phyloP scores from a whole-genome alignment of 129 eudicot genomes.

The Chrysanthemum makinoi region DNA sequence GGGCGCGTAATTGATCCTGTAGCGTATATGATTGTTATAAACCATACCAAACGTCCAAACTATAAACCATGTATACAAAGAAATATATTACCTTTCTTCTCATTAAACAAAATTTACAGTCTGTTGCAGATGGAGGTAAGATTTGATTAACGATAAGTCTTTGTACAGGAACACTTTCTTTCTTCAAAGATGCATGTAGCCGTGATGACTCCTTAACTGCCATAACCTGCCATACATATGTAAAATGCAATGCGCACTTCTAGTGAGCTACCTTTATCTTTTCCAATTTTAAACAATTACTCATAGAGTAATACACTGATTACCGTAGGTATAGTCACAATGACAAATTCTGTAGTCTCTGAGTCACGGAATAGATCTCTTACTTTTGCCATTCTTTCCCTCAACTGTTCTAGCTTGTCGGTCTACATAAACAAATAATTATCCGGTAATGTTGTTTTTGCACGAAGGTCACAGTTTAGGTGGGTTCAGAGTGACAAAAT shows the following conservation, averaged over 20 bases:
- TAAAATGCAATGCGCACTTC: too few species aligned
- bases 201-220: slow-evolving; percentile 62
- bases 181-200: slow-evolving; percentile 54
- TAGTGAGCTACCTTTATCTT: too few species aligned
- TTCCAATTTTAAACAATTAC: too few species aligned
- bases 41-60: not conserved
- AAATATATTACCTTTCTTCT: slow-evolving; percentile 54
- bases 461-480: not conserved
- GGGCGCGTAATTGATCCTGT: slow-evolving; percentile 80
- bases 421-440: slow-evolving; percentile 31
- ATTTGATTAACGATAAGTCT: slow-evolving; percentile 61
- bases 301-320: not conserved
- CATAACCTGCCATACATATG: slow-evolving; percentile 47
- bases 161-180: slow-evolving; percentile 62
- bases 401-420: slow-evolving; percentile 50
- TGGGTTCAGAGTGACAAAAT: not conserved
- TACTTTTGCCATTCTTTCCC: slow-evolving; percentile 56
- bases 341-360: slow-evolving; percentile 54
- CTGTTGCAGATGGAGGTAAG: slow-evolving; percentile 63
- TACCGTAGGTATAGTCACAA: slow-evolving; percentile 77
- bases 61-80: not conserved
- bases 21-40: not conserved
- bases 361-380: slow-evolving; percentile 65
- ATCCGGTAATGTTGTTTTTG: slow-evolving; percentile 3
- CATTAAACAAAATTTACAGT: slow-evolving; percentile 67